phyloP scores from a whole-genome alignment of 495 filamentous ascomycete species.

The Xanthoparmelia taractica region DNA sequence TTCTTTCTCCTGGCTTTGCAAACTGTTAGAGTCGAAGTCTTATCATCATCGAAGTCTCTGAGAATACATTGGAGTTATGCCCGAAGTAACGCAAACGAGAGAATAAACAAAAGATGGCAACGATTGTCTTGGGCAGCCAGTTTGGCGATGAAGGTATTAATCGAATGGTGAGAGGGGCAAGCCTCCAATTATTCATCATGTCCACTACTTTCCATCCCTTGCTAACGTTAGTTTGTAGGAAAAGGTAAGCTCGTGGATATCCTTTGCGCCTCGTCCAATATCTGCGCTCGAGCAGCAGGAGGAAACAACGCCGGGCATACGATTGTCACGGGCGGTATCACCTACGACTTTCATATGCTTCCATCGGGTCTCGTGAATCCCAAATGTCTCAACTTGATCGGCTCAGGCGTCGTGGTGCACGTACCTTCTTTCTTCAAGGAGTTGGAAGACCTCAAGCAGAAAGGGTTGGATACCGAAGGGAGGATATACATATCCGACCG shows the following conservation, averaged over 20 bases:
- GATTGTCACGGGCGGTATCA: too few relatives aligned
- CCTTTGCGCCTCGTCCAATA: conserved; percentile 48
- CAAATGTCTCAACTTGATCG: conserved; percentile 72
- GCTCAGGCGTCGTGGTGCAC: conserved; percentile 72
- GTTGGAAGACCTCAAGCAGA: conserved; percentile 57
- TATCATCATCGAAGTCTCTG: too few relatives aligned
- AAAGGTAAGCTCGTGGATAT: conserved; percentile 63
- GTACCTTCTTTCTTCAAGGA: conserved; percentile 85
- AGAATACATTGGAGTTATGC: too few relatives aligned
- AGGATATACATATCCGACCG: conserved; percentile 76
- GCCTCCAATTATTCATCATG: background rate
- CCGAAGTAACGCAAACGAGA: background rate
- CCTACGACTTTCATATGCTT: conserved; percentile 66
- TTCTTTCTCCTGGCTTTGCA: too few relatives aligned
- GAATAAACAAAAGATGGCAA: conserved; percentile 41
- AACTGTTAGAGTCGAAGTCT: too few relatives aligned
- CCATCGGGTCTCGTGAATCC: conserved; percentile 65
- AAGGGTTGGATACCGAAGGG: conserved; percentile 61
- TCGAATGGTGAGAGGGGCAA: background rate
- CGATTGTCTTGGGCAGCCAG: conserved; percentile 56
- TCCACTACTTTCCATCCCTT: background rate
- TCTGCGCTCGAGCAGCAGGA: conserved; percentile 57
- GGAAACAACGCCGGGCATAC: conserved; percentile 50
- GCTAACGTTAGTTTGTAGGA: conserved; percentile 31
- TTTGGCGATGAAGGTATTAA: conserved; percentile 59